Percentiles rank a stretch among this genome's conserved stretches.
phyloP scores from a whole-genome alignment of 2,329 filamentous ascomycete genomes.

The Aspergillus sp. region DNA sequence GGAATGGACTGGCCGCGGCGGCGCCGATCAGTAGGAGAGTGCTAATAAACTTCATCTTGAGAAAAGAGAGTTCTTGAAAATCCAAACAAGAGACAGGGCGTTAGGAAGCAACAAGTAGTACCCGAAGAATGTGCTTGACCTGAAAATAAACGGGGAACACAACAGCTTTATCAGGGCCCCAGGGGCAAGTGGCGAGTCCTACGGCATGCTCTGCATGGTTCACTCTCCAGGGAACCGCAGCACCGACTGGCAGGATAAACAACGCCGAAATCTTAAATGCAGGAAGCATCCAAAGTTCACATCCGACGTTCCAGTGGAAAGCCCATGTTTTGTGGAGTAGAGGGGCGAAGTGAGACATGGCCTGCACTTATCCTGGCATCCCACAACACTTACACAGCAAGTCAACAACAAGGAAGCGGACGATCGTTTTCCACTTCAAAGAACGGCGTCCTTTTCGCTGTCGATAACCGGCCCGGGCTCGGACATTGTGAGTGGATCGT shows the following conservation, averaged over 20 bases:
- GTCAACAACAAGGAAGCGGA: not conserved
- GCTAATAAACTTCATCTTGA: constrained; percentile 30
- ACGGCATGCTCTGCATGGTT: not conserved
- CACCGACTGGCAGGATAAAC: not conserved
- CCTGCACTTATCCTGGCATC: not conserved
- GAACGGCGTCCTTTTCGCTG: not conserved
- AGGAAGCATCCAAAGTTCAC: constrained; percentile 1
- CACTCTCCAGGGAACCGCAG: not conserved
- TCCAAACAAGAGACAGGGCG: not conserved
- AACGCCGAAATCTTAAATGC: constrained; percentile 5
- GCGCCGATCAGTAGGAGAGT: constrained; percentile 30
- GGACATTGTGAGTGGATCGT: not conserved
- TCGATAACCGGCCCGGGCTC: not conserved
- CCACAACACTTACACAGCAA: not conserved
- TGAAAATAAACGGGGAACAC: no score
- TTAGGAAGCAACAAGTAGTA: not conserved
- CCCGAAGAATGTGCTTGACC: constrained; percentile 8
- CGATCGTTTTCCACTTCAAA: constrained; percentile 3
- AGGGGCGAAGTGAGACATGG: constrained; percentile 9
- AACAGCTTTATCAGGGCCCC: constrained; percentile 2
- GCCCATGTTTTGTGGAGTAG: not conserved
- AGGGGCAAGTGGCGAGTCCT: constrained; percentile 7
- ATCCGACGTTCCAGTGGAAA: not conserved
- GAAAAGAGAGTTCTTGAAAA: not conserved
- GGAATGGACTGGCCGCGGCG: constrained; percentile 26